Percentiles rank a stretch among this genome's conserved stretches.
phyloP scores from a whole-genome alignment of 2,329 filamentous ascomycete genomes.

The Botrytis byssoidea region DNA sequence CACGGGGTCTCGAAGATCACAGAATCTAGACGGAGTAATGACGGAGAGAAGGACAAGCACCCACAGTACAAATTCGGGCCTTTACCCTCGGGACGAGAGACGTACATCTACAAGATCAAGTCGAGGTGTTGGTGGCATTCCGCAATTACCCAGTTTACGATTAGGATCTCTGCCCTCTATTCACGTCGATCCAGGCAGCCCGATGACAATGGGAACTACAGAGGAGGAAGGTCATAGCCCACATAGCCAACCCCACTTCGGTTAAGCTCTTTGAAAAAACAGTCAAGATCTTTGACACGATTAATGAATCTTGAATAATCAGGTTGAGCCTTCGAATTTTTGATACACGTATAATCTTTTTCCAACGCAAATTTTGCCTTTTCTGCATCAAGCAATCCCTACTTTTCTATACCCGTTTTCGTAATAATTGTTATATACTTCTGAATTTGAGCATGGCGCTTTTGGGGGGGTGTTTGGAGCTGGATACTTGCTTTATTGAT shows the following conservation, averaged over 20 bases:
- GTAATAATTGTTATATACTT: not conserved
- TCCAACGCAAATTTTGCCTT: not conserved
- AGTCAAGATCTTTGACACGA: constrained; percentile 5
- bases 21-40: constrained; percentile 24
- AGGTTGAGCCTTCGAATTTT: not conserved
- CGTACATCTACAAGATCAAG: constrained; percentile 21
- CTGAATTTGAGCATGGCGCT: constrained; percentile 11
- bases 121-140: constrained; percentile 44
- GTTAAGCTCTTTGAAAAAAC: not conserved
- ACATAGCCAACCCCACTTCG: not conserved
- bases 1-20: constrained; percentile 25
- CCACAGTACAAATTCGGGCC: constrained; percentile 14
- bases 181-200: constrained; percentile 49
- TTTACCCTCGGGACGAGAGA: not conserved
- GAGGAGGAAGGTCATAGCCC: constrained; percentile 16
- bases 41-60: constrained; percentile 26
- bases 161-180: constrained; percentile 54
- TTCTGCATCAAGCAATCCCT: not conserved
- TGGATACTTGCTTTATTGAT: not conserved
- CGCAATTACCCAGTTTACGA: constrained; percentile 54
- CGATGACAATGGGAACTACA: constrained; percentile 12
- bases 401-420: constrained; percentile 11
- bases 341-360: not conserved
- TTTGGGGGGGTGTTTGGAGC: not conserved
- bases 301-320: constrained; percentile 19